Base-by-base conservation (phyloP, 192 early-diverging fungal genomes). In the Coemansia sp. region DNA sequence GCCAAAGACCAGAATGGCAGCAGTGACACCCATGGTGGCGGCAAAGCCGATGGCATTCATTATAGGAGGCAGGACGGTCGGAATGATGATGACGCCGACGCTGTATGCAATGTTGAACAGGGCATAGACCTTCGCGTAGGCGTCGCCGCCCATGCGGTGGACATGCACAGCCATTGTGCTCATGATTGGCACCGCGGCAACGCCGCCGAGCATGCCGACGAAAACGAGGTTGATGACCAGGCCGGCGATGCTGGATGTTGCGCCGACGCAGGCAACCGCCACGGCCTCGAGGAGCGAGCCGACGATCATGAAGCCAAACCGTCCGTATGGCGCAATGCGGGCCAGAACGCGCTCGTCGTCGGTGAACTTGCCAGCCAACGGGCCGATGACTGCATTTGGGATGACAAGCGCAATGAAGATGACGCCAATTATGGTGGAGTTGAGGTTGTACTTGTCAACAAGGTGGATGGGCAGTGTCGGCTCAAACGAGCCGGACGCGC, bases 71-170 rank as follows among this genome's bases (percentile, higher is more conserved):
- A 85, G 82, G 44, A 85, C 63, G n/a, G 88, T 87, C 5, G 90
- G 90, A 2, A 88, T 86, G 27, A 86, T 59, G 44, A 91, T 85
- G 79, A 91, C 88, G n/a, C 88, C 87, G n/a, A 86, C 62, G 22
- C 87, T 86, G 45, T 87, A 92, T 0, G 87, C 84, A 68, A 91
- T 87, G 67, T 91, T 92, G 68, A 87, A 89, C 34, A 92, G 67
- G 6, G 88, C 88, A 68, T 89, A 90, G 2, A 87, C 84, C 68
- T 76, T 74, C 41, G 75, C 84, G 55, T 81, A 84, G 23, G 82
- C 82, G 31, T 75, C 76, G 65, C 84, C 83, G 42, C 87, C 88
- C 66, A 83, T 84, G 27, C 85, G 73, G 60, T 84, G 68, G 33
- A 89, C 88, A 41, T 82, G 83, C 22, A 85, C 83, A 28, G 84